Evolutionary conservation across 2,329 filamentous ascomycete genomes (phyloP).

Genomic region (Aspergillus sp.): DNA sequence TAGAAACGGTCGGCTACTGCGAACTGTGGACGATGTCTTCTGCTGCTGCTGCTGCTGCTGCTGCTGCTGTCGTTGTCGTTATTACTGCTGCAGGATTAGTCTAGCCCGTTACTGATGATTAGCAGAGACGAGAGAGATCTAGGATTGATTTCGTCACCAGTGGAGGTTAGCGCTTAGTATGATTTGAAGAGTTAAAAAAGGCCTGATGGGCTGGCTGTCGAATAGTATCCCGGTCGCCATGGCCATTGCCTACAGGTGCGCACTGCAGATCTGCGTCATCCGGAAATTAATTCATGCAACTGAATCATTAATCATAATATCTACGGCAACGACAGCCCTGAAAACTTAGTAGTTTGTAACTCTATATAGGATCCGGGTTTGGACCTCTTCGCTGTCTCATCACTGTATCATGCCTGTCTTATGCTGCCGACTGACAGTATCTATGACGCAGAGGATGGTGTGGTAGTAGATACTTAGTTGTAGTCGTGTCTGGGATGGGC

Average conservation of each 20-base stretch:
- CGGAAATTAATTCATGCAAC: conserved; percentile 18
- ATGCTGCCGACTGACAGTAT: not conserved
- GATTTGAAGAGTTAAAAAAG: not conserved
- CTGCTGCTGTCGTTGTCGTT: not conserved
- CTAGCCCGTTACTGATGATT: not conserved
- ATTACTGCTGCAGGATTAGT: not conserved
- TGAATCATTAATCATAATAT: not conserved
- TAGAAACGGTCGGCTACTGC: not conserved
- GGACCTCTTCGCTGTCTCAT: not conserved
- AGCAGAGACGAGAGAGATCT: not conserved
- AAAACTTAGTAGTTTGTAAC: not conserved
- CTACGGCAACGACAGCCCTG: not conserved
- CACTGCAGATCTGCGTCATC: conserved; percentile 13
- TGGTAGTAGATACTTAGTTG: too few relatives aligned
- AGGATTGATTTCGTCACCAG: not conserved
- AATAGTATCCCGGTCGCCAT: not conserved
- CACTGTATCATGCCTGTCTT: not conserved
- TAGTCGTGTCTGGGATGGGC: too few relatives aligned
- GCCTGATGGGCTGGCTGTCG: not conserved
- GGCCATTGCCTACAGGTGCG: not conserved
- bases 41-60: not conserved
- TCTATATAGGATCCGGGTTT: not conserved
- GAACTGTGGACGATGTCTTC: not conserved
- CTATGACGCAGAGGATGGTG: too few relatives aligned
- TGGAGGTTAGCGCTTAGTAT: not conserved